Base-by-base conservation (phyloP, 352 stramenopile genomes). In the Globisporangium parvum region DNA sequence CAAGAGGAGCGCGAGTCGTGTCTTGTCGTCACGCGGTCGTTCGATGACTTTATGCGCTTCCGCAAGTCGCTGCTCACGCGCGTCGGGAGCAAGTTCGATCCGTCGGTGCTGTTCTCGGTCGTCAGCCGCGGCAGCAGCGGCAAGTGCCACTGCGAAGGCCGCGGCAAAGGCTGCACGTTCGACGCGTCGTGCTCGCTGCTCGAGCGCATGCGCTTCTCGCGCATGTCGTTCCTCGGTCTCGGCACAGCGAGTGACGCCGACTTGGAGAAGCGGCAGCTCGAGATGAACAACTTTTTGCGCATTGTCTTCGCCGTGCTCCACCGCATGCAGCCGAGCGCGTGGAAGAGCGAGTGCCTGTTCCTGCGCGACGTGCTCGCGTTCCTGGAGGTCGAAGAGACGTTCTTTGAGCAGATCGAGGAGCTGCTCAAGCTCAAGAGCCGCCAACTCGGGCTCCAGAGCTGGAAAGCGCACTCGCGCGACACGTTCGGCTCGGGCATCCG, bases 271-370 rank as follows among this genome's bases (percentile, higher is more conserved):
- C 78, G 80, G 31, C 80, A 91, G 57, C 53, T 57, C 31, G 81
- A 94, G 69, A 87, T 92, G 77, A 80, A 90, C 69, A 88, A 85
- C 56, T 94, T 94, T 55, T 57, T 94, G 42, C 76, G 74, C 49
- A 80, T 89, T 57, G 75, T 94, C 55, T 89, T 92, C 53, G 74
- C 73, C 42, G 87, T 91, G 52, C 61, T 94, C 56, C 81, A 91
- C 59, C 76, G 77, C 48, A 88, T 88, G 72, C 75, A 86, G 57
- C 73, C 77, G 23, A 71, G 66, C 31, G 66, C 70, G 50, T 91
- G 82, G 72, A 71, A 85, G 55, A 60, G 72, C 5, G 71, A 91
- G 44, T 94, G 85, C 63, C 67, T 73, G 2, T 94, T 94, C 56
- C 66, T 94, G 21, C 80, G 90, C 55, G 80, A 92, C 58, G 77